phyloP scores from a whole-genome alignment of 2,329 filamentous ascomycete species.

The Fusarium abutilonis region DNA sequence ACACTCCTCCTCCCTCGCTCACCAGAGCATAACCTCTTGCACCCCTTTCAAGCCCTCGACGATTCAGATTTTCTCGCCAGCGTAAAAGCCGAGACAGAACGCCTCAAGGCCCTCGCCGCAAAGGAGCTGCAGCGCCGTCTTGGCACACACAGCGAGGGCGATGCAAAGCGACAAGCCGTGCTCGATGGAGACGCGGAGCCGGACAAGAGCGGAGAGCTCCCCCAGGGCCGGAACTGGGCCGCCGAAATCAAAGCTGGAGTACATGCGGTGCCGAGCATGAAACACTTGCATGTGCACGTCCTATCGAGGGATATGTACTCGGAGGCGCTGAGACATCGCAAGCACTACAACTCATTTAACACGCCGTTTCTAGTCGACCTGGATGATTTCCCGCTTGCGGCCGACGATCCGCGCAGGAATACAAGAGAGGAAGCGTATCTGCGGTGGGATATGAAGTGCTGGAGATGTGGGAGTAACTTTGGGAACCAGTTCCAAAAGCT shows the following conservation, averaged over 20 bases:
- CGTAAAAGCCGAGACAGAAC: constrained; percentile 68
- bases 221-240: constrained; percentile 80
- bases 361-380: constrained; percentile 85
- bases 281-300: constrained; percentile 89
- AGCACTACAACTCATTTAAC: constrained; percentile 93
- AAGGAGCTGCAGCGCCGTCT: constrained; percentile 77
- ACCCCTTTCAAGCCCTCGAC: constrained; percentile 82
- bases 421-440: constrained; percentile 69
- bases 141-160: constrained; percentile 69
- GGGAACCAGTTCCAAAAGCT: constrained; percentile 76
- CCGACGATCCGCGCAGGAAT: constrained; percentile 70
- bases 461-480: constrained; percentile 82
- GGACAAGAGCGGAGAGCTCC: constrained; percentile 57
- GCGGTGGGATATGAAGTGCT: constrained; percentile 76
- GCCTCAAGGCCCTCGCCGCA: constrained; percentile 73
- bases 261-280: constrained; percentile 91
- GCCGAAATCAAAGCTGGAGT: constrained; percentile 79
- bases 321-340: constrained; percentile 76
- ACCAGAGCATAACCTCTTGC: constrained; percentile 64
- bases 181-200: constrained; percentile 64
- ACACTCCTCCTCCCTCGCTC: constrained; percentile 87
- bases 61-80: constrained; percentile 73
- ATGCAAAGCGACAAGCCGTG: constrained; percentile 72
- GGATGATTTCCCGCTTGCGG: constrained; percentile 78
- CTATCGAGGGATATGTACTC: constrained; percentile 82